A percentile compares a stretch with the other conserved stretches of the same genome.
Evolutionary conservation across 108 stramenopile species (phyloP).

Genomic region (Heterococcus sp.): DNA sequence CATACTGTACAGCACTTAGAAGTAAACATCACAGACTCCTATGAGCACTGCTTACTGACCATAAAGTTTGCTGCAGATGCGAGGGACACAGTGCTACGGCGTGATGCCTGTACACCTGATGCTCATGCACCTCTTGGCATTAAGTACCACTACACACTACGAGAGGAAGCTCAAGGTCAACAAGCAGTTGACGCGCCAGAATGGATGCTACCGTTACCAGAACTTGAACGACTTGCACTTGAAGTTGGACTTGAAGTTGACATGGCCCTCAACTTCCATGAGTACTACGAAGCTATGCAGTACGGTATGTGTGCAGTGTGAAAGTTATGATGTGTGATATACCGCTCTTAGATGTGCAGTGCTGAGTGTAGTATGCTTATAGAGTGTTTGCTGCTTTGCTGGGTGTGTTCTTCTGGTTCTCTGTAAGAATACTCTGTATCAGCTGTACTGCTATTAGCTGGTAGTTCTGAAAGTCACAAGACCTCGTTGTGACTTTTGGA

Average conservation of each 20-base stretch:
- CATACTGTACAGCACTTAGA: neutral
- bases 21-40: conserved; percentile 24
- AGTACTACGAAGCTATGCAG: too few relatives aligned
- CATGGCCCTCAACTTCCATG: conserved; percentile 44
- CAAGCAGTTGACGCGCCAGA: conserved; percentile 46
- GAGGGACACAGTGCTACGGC: neutral
- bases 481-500: neutral
- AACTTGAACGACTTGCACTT: conserved; percentile 12
- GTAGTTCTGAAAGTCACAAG: neutral
- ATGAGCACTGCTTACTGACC: conserved; percentile 17
- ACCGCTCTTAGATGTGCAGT: neutral
- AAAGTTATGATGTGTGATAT: neutral
- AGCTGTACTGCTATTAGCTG: neutral
- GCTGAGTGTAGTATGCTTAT: neutral
- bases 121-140: conserved; percentile 17
- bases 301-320: neutral
- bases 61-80: neutral
- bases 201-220: conserved; percentile 44
- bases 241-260: conserved; percentile 31
- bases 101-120: neutral
- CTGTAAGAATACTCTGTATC: neutral
- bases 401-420: neutral
- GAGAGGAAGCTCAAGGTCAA: conserved; percentile 31
- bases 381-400: neutral
- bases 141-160: conserved; percentile 32